Base-by-base conservation (phyloP, 1,139 yeast genomes). In the Suhomyces anneliseae region DNA sequence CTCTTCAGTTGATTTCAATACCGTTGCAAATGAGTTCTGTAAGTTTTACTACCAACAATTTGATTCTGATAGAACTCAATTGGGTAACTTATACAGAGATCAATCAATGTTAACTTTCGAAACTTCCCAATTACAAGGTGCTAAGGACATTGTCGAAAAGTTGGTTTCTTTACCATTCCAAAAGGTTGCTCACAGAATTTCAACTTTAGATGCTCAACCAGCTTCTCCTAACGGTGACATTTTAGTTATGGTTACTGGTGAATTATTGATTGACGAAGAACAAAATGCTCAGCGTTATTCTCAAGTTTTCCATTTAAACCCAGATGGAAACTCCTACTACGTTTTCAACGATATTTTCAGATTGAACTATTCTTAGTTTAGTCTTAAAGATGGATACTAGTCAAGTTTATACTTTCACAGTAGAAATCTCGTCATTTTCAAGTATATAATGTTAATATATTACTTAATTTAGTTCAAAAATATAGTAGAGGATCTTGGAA, bases 41-140 rank as follows among this genome's bases (percentile, higher is more conserved):
- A 85, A 80, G 68, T 93, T 90, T 67, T 93, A 93, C 83, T 93
- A 93, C 82, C 87, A 89, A 69, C 96, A 90, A 72, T 93, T 93
- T 65, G 98, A 93, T 70, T 70, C 85, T 60, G 96, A 93, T 72
- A 88, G 99, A 78, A 70, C 90, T 51, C 95, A 89, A 70, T 83
- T 93, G 67, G 97, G 96, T 59, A 87, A 89, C 76, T 83, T 93
- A 62, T 93, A 93, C 84, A 87, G 99, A 68, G 96, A 89, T 51
- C 92, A 87, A 67, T 90, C 98, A 31, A 95, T 95, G 99, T 79
- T 95, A 72, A 93, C 99, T 40, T 93, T 93, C 63, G 99, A 95
- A 74, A 85, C 92, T 48, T 78, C 93, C 50, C 97, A 92, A 76
- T 79, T 88, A 58, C 99, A 93, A 76, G 99, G 99, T 56, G 89